Conservation (phyloP, 139 green algal genomes). For the Axilococcus clingmanii region DNA sequence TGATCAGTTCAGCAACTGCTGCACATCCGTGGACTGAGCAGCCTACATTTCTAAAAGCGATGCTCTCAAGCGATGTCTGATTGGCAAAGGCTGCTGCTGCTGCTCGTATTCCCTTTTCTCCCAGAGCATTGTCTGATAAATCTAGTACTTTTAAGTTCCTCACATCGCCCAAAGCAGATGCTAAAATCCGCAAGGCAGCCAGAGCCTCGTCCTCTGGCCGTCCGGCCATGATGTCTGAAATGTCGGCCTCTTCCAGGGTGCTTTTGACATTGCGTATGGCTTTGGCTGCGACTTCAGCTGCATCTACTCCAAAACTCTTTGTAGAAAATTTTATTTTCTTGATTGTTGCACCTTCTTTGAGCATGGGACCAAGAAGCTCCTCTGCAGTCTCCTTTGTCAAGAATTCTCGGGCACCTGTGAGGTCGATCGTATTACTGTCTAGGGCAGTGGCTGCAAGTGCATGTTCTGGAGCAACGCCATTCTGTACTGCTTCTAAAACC, state of each 20-base stretch:
- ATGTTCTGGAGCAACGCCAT: conserved; percentile 4
- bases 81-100: conserved; percentile 45
- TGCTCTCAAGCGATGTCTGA: conserved; percentile 35
- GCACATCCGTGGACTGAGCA: conserved; percentile 75
- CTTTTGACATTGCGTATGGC: conserved; percentile 47
- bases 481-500: conserved; percentile 44
- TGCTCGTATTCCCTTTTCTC: conserved; percentile 86
- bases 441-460: background rate
- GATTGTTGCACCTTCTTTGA: conserved; percentile 42
- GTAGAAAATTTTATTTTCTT: conserved; percentile 76
- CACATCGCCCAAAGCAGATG: conserved; percentile 35
- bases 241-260: conserved; percentile 63
- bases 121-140: conserved; percentile 85
- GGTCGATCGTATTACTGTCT: conserved; percentile 41
- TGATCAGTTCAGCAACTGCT: conserved; percentile 67
- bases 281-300: conserved; percentile 60
- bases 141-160: conserved; percentile 51
- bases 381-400: conserved; percentile 58
- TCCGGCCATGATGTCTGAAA: conserved; percentile 85
- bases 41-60: conserved; percentile 81
- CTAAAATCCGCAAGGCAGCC: conserved; percentile 58
- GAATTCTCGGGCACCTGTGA: conserved; percentile 77
- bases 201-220: conserved; percentile 78
- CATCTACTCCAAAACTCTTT: conserved; percentile 79
- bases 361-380: conserved; percentile 54